phyloP scores from a whole-genome alignment of 192 early-diverging fungal species.

The Coemansia sp. region DNA sequence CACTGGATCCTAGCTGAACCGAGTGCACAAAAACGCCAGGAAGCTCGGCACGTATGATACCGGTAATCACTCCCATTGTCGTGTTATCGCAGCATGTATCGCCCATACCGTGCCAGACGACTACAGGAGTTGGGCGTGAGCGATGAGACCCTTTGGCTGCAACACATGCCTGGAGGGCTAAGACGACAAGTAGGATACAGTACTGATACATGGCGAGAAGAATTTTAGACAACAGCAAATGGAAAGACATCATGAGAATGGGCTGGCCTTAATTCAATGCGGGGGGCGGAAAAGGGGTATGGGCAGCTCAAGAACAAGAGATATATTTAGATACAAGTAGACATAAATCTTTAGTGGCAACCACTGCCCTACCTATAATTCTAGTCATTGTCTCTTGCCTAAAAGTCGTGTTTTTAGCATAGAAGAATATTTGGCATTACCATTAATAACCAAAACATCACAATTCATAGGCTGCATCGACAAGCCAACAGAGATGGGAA shows the following conservation, averaged over 20 bases:
- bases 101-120: constrained; percentile 91
- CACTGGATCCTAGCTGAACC: constrained; percentile 63
- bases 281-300: too few species aligned
- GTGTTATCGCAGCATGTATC: constrained; percentile 75
- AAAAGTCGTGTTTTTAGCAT: too few species aligned
- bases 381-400: too few species aligned
- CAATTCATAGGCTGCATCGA: neutral
- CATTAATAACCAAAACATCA: neutral
- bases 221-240: neutral
- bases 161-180: neutral
- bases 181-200: neutral
- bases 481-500: neutral
- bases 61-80: constrained; percentile 57
- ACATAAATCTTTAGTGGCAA: too few species aligned
- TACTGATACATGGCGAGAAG: neutral
- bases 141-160: neutral
- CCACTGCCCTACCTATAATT: too few species aligned
- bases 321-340: too few species aligned
- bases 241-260: neutral
- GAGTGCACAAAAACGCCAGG: constrained; percentile 78
- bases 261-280: too few species aligned
- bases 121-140: constrained; percentile 47
- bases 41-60: constrained; percentile 42
- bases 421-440: neutral
- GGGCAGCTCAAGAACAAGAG: too few species aligned